Conservation (phyloP, 768 basidiomycete species). For the Zangia roseola region DNA sequence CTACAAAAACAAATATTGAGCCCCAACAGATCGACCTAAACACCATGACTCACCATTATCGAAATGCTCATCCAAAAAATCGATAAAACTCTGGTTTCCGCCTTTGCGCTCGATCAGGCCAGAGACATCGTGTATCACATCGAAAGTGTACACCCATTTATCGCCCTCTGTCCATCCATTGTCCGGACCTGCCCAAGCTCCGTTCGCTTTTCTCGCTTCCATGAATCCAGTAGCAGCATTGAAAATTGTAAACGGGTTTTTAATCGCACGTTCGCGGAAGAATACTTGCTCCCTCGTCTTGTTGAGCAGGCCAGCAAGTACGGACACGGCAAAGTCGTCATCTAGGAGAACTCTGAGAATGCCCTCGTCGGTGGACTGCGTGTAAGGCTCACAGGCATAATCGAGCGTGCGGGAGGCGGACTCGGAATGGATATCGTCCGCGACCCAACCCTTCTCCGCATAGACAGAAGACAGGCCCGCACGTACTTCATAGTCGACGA, state of each 20-base stretch:
- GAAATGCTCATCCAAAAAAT: slow-evolving; percentile 61
- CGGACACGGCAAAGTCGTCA: slow-evolving; percentile 73
- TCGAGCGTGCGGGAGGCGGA: slow-evolving; percentile 76
- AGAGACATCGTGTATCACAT: slow-evolving; percentile 72
- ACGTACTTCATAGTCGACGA: slow-evolving; percentile 77
- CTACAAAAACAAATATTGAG: slow-evolving; percentile 34
- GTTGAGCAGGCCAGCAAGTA: slow-evolving; percentile 54
- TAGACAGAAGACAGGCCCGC: slow-evolving; percentile 77
- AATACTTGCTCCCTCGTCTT: slow-evolving; percentile 49
- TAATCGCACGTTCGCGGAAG: slow-evolving; percentile 55
- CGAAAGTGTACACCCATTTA: slow-evolving; percentile 76
- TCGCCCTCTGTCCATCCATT: slow-evolving; percentile 84
- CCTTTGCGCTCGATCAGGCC: slow-evolving; percentile 62
- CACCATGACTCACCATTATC: slow-evolving; percentile 38
- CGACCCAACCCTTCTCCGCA: slow-evolving; percentile 69
- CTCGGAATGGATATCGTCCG: slow-evolving; percentile 75
- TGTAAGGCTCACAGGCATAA: slow-evolving; percentile 60
- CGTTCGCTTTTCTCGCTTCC: slow-evolving; percentile 71
- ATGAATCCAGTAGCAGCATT: slow-evolving; percentile 72
- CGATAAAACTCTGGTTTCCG: slow-evolving; percentile 62
- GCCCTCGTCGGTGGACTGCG: neutral
- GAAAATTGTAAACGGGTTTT: slow-evolving; percentile 61
- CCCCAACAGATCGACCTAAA: neutral
- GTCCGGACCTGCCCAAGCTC: slow-evolving; percentile 69
- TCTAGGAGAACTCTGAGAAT: slow-evolving; percentile 39